Base-by-base conservation (phyloP, 768 basidiomycete genomes). In the Hypholoma sublateritium region DNA sequence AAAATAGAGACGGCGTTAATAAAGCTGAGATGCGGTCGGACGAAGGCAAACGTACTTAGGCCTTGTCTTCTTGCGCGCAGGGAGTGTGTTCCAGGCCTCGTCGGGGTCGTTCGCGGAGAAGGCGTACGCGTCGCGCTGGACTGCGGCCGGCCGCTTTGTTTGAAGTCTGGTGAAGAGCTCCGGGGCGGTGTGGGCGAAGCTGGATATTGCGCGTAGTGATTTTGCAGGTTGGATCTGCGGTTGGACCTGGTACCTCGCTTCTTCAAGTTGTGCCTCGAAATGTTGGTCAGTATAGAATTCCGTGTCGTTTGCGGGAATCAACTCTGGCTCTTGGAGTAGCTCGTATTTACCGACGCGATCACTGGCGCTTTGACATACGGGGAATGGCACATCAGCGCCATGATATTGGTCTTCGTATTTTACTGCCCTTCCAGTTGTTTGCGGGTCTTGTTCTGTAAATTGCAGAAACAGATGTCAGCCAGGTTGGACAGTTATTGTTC, bases 71-170 rank as follows among this genome's bases (percentile, higher is more conserved):
- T 72, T 76, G 19, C 67, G 64, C 4, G 55, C n/a, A 4, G 71
- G 72, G 12, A 77, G 59, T 1, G 76, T 76, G 19, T 66, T 70
- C 75, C 75, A 77, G 17, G 69, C 62, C 48, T 74, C 72, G 45
- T 76, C 75, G 2, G 68, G 55, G 48, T 77, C 72, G 6, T 60
- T 45, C 4, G 47, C 50, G 8, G 58, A 41, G 51, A 68, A 68
- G 17, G 57, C 56, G 21, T 60, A 74, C 7, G 71, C 70, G 37
- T 74, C 67, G 16, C 51, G 58, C 54, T 44, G 34, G n/a, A 19
- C 17, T 16, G 24, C 16, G 17, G 5, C 24, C 4, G 16, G 17
- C 32, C 24, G 16, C 17, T 46, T 19, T 19, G 43, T 16, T 2
- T 32, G 22, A 3, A 1, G 11, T 6, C 16, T 28, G 11, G 46